Base-by-base conservation (phyloP, 2,329 filamentous ascomycete species). In the Tolypocladium ophioglossoides region DNA sequence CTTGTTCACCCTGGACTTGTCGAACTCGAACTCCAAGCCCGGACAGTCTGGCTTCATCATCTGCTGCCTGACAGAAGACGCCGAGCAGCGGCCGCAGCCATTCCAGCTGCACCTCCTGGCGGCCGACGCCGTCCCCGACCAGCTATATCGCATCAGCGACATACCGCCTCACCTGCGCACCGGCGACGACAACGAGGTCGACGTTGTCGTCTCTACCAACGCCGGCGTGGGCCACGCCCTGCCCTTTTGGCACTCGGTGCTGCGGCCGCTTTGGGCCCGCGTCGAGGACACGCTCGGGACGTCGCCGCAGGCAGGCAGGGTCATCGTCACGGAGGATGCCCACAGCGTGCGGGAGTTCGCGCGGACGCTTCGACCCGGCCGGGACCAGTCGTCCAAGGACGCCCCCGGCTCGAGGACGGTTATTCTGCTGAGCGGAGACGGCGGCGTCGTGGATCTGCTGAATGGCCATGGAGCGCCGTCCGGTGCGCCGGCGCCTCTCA, bases 351-450 rank as follows among this genome's bases (percentile, higher is more conserved):
- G 75, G 7, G 74, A 86, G 1, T 81, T 95, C 52, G 80, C 86
- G 0, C 62, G 59, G 3, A 48, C 60, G 2, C 60, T 75, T 14
- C 67, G 71, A 63, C 51, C 61, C 65, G 40, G 63, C 68, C 24
- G 71, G 5, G 46, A 54, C 53, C 69, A 52, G 2, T 16, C 11
- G 10, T 74, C 74, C 1, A 59, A 70, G 6, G 60, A 50, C 10
- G 20, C 41, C 2, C n/a, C 37, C 1, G 16, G 66, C n/a, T 54
- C 55, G n/a, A 54, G 57, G 52, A 84, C 84, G 0, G 76, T 96
- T 30, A 71, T 96, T 34, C 78, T 97, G 14, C 76, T 96, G 6
- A 92, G 87, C 50, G 92, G 92, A 8, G 92, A 97, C 67, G 92
- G 92, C 16, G 92, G 91, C 7, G 70, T 95, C 2, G 79, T 91